These are phyloP conservation scores for Kodamaea sp. DNA, from an alignment of 1,139 yeast species.

Conservation along the genomic window DNA sequence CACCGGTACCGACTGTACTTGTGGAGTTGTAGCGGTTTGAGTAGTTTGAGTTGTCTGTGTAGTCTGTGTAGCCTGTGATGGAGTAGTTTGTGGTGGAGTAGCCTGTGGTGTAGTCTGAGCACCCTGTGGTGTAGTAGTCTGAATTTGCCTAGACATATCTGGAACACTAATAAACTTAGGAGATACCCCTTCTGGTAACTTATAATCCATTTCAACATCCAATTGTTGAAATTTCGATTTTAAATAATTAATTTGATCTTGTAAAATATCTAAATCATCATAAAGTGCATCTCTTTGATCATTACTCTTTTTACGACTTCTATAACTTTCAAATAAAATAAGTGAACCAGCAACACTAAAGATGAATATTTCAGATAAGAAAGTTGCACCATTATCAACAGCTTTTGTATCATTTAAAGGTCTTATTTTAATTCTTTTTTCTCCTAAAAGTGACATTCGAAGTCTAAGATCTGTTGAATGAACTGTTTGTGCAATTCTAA, in stretches of 20 bases:
- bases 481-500: conserved; percentile 67
- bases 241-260: conserved; percentile 65
- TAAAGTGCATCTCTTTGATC: conserved; percentile 60
- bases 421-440: conserved; percentile 53
- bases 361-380: conserved; percentile 72
- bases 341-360: conserved; percentile 77
- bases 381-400: conserved; percentile 77
- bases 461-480: conserved; percentile 65
- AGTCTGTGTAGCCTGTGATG: conserved; percentile 1
- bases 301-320: conserved; percentile 64
- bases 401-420: conserved; percentile 86
- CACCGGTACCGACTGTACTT: not conserved
- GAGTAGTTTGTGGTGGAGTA: too few relatives aligned
- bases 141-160: not conserved
- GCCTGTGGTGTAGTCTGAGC: not conserved
- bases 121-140: not conserved
- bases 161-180: conserved; percentile 40
- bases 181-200: conserved; percentile 43
- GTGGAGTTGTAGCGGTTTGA: not conserved
- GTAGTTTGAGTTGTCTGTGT: not conserved
- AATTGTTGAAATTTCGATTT: conserved; percentile 42
- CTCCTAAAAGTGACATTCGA: conserved; percentile 64
- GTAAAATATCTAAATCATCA: conserved; percentile 66
- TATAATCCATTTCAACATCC: conserved; percentile 42
- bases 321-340: conserved; percentile 68